Percentiles rank a stretch among this genome's conserved stretches.
These are phyloP conservation scores for Tetrapyrgos nigripes DNA, from an alignment of 1,284 basidiomycete species.

Conservation along the genomic window DNA sequence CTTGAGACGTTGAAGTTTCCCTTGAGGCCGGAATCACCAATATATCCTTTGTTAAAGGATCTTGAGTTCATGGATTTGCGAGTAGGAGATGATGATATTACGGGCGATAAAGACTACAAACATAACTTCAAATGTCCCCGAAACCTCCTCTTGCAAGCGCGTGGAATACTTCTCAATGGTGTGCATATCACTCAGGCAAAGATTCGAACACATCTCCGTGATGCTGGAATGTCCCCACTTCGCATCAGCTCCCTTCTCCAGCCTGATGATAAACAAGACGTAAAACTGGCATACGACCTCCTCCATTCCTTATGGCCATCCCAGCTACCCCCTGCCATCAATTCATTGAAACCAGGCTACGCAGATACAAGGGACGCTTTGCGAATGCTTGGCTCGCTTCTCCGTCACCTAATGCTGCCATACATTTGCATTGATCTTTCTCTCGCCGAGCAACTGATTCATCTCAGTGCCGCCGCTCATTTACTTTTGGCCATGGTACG, in stretches of 20 bases:
- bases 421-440: constrained; percentile 30
- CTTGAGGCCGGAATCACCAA: constrained; percentile 19
- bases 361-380: background rate
- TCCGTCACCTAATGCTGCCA: constrained; percentile 24
- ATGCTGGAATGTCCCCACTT: constrained; percentile 1
- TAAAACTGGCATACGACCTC: constrained; percentile 20
- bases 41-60: constrained; percentile 17
- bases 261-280: constrained; percentile 24
- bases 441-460: constrained; percentile 34
- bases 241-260: constrained; percentile 19
- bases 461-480: constrained; percentile 38
- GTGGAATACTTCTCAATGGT: constrained; percentile 21
- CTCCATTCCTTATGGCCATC: background rate
- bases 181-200: constrained; percentile 16
- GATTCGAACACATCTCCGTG: constrained; percentile 19
- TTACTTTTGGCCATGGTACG: constrained; percentile 33
- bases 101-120: constrained; percentile 7
- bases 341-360: no score
- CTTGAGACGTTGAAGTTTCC: constrained; percentile 22
- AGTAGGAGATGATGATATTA: constrained; percentile 20
- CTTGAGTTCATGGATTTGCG: constrained; percentile 26
- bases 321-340: no score
- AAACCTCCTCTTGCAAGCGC: constrained; percentile 1
- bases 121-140: constrained; percentile 2
- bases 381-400: constrained; percentile 20